Evolutionary conservation across 208 protist genomes (phyloP).

Genomic region (Leptomonas pyrrhocoris): DNA sequence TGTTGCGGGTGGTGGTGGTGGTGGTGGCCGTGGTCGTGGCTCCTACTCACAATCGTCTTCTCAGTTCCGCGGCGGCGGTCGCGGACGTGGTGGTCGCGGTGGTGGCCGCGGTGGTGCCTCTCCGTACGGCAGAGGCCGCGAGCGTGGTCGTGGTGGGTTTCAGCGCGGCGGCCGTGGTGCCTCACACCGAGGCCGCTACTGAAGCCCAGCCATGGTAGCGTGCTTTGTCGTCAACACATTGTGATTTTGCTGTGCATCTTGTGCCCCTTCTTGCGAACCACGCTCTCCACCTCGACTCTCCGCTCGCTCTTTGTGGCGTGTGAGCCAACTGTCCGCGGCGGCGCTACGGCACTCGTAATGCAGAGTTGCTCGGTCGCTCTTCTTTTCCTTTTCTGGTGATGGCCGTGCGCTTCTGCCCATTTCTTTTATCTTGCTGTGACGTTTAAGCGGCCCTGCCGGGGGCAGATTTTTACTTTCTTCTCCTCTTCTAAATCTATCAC

Average conservation of each 20-base stretch:
- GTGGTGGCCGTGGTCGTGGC: background rate
- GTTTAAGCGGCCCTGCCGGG: background rate
- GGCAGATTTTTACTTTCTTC: background rate
- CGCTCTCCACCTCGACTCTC: too few relatives aligned
- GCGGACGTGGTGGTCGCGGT: conserved; percentile 16
- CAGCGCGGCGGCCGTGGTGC: conserved; percentile 21
- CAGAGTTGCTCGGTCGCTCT: background rate
- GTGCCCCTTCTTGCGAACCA: background rate
- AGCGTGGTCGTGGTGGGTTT: conserved; percentile 21
- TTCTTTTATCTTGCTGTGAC: background rate
- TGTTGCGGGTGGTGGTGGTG: background rate
- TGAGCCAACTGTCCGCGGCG: too few relatives aligned
- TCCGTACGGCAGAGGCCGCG: conserved; percentile 32
- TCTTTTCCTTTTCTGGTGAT: background rate
- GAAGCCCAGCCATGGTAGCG: background rate
- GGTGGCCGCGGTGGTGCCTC: conserved; percentile 19
- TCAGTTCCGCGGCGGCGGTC: conserved; percentile 3
- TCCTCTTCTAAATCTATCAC: too few relatives aligned
- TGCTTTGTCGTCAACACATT: too few relatives aligned
- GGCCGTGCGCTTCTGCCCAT: too few relatives aligned
- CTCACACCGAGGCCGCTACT: too few relatives aligned
- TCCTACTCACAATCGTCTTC: conserved; percentile 9
- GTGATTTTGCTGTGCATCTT: too few relatives aligned
- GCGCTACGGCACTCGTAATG: too few relatives aligned
- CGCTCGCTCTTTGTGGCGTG: too few relatives aligned